Evolutionary conservation across 805 yeast genomes (phyloP), one percentile per base, ranked within the genome.

Genomic region (Lachancea quebecensis): DNA sequence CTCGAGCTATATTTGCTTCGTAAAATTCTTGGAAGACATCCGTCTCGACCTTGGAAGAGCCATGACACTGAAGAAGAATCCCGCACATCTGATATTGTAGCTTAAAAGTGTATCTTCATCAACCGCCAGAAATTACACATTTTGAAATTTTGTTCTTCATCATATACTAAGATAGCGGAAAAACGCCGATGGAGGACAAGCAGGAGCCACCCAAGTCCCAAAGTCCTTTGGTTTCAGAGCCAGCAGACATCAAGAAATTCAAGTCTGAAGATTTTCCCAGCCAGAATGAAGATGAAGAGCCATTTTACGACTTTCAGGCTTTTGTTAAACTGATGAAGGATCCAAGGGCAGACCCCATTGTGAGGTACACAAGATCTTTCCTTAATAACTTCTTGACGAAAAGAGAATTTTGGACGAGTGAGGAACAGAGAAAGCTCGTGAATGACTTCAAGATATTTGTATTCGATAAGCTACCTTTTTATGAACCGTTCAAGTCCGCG

Each of bases 341-440:
- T 42, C 82, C 81, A 51, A 72, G 74, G 44, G 96, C 98, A 4
- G 95, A 87, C 47, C 97, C 98, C 0, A 75, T 89, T 32, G 89
- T 90, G 5, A 76, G 87, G 46, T 93, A 91, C 58, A 77, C 90
- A 35, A 80, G 83, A 55, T 87, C 96, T 1, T 95, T 93, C 56
- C 66, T 95, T 38, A 75, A 73, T 37, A 91, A 88, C 46, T 93
- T 91, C 53, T 51, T 51, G 3, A 56, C 59, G 42, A 70, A 76
- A 40, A 77, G 81, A 49, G 78, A 76, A 41, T 70, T 75, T 1
- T 87, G 95, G 83, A 74, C 84, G 0, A 75, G 82, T 1, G 71
- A 74, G 5, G 98, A 93, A 62, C 95, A 91, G 64, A 73, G 74
- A 15, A 87, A 86, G 60, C 72, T 90, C 27, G 72, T 90, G 0